phyloP scores from a whole-genome alignment of 352 stramenopile species.

The Phytophthora tubulina region DNA sequence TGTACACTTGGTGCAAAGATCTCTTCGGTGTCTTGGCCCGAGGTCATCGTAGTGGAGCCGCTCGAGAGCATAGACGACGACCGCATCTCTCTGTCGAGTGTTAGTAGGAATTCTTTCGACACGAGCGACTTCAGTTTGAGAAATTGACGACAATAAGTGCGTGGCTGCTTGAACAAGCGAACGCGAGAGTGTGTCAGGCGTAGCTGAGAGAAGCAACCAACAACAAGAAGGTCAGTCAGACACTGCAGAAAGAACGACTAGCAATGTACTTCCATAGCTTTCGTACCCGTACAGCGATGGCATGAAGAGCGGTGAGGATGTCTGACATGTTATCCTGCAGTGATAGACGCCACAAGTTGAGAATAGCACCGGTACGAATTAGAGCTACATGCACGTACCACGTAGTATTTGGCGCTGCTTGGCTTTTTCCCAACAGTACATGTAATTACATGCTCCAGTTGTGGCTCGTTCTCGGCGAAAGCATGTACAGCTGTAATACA shows the following conservation, averaged over 20 bases:
- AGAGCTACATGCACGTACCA: constrained; percentile 54
- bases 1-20: not conserved
- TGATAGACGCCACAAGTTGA: not conserved
- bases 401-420: constrained; percentile 95
- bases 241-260: not conserved
- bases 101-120: constrained; percentile 37
- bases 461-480: constrained; percentile 46
- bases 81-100: constrained; percentile 29
- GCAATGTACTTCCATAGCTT: not conserved
- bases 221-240: too few relatives aligned
- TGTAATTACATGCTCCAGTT: constrained; percentile 84
- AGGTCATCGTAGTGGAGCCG: constrained; percentile 22
- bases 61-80: constrained; percentile 27
- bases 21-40: constrained; percentile 28
- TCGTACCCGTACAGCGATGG: constrained; percentile 60
- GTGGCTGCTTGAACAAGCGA: constrained; percentile 34
- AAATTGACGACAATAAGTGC: constrained; percentile 37
- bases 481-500: constrained; percentile 55
- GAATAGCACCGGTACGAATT: not conserved
- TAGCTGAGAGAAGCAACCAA: constrained; percentile 13
- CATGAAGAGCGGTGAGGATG: constrained; percentile 60
- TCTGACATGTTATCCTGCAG: constrained; percentile 66
- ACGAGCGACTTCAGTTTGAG: constrained; percentile 31
- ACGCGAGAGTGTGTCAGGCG: constrained; percentile 31
- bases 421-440: constrained; percentile 98